Evolutionary conservation across 2,329 filamentous ascomycete genomes (phyloP).

Genomic region (Septoria linicola): DNA sequence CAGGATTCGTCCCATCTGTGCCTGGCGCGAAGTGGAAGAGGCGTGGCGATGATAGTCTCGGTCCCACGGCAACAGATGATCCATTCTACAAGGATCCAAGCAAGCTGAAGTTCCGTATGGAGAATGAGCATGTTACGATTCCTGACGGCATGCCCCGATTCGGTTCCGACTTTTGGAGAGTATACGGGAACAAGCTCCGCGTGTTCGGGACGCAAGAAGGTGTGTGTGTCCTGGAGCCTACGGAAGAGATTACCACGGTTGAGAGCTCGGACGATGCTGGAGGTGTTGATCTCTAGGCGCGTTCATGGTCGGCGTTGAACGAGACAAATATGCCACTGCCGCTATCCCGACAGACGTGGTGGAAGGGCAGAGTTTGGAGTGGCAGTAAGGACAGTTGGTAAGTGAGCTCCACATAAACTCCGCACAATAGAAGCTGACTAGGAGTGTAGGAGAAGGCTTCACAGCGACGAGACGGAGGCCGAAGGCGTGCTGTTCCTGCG

Average conservation of each 20-base stretch:
- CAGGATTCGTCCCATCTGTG: slow-evolving; percentile 32
- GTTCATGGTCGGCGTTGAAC: slow-evolving; percentile 1
- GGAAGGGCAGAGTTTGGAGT: slow-evolving; percentile 9
- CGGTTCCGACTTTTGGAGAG: slow-evolving; percentile 54
- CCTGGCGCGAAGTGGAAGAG: slow-evolving; percentile 33
- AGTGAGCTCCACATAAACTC: not conserved
- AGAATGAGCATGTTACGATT: slow-evolving; percentile 35
- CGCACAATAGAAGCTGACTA: not conserved
- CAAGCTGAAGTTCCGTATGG: slow-evolving; percentile 23
- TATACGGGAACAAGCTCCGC: slow-evolving; percentile 59
- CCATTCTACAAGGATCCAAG: slow-evolving; percentile 31
- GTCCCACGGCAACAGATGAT: slow-evolving; percentile 26
- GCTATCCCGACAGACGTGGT: not conserved
- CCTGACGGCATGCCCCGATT: slow-evolving; percentile 51
- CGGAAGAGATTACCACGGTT: not conserved
- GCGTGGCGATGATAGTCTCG: slow-evolving; percentile 32
- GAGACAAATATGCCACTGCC: not conserved
- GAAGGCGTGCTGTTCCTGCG: slow-evolving; percentile 14
- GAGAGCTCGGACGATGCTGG: slow-evolving; percentile 16
- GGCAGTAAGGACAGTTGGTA: slow-evolving; percentile 11
- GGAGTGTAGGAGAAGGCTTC: slow-evolving; percentile 3
- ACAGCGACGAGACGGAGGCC: slow-evolving; percentile 12
- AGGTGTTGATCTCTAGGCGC: slow-evolving; percentile 13
- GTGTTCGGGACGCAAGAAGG: slow-evolving; percentile 61
- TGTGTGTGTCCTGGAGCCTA: slow-evolving; percentile 39